Percentiles rank a stretch among this genome's conserved stretches.
phyloP scores from a whole-genome alignment of 2,329 filamentous ascomycete species.

The Blastomyces silverae region DNA sequence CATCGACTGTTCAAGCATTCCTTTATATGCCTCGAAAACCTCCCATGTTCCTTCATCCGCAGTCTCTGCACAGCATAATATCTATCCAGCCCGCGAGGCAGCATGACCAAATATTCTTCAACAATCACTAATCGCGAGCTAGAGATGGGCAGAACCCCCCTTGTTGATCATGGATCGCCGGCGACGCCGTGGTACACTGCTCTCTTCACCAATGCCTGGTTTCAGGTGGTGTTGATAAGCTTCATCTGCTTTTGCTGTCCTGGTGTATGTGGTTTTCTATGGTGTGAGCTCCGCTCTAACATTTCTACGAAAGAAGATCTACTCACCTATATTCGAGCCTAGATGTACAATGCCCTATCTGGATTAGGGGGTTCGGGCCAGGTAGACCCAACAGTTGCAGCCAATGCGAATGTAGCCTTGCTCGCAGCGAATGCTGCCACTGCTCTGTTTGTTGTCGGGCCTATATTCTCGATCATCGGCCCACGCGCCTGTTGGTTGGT shows the following conservation, averaged over 20 bases:
- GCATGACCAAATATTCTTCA: slow-evolving; percentile 2
- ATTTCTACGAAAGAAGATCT: background rate
- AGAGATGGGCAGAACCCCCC: background rate
- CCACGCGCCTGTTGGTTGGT: slow-evolving; percentile 41
- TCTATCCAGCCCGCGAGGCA: background rate
- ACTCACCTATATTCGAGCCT: background rate
- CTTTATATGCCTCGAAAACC: background rate
- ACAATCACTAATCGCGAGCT: background rate
- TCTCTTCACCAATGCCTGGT: slow-evolving; percentile 43
- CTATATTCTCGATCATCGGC: slow-evolving; percentile 41
- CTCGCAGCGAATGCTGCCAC: slow-evolving; percentile 41
- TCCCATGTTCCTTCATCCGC: background rate
- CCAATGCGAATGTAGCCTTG: slow-evolving; percentile 44
- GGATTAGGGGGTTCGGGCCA: slow-evolving; percentile 45
- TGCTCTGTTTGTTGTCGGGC: slow-evolving; percentile 42
- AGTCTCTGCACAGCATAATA: background rate
- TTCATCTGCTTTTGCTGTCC: slow-evolving; percentile 47
- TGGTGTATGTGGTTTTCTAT: slow-evolving; percentile 33
- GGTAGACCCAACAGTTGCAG: slow-evolving; percentile 42
- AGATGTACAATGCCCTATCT: slow-evolving; percentile 47
- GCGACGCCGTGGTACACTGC: slow-evolving; percentile 2
- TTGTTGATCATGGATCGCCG: background rate
- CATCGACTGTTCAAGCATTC: no score
- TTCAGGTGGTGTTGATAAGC: slow-evolving; percentile 45
- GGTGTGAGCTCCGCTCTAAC: background rate